Base-by-base conservation (phyloP, 1,284 basidiomycete species). In the Thelephora terrestris region DNA sequence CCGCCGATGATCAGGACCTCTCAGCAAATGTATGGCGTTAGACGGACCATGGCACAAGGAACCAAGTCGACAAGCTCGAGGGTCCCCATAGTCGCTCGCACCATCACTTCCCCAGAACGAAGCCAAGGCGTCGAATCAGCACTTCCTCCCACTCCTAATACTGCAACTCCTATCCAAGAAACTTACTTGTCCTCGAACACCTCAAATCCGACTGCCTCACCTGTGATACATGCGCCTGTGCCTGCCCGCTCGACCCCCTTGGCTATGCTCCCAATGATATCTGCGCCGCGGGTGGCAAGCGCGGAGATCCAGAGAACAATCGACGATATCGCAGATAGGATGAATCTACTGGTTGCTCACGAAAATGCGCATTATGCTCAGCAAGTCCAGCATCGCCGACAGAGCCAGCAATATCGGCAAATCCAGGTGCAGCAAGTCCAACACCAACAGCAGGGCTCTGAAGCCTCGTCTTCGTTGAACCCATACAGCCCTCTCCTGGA, bases 321-420 rank as follows among this genome's bases (percentile, higher is more conserved):
- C 38, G 71, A 76, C 48, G 70, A 71, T 18, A 64, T 71, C 47
- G 66, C 73, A 3, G 64, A 66, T 46, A 67, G 66, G 46, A 65
- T 71, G 45, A 73, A 74, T 53, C 57, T 69, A 10, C 56, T 67
- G 10, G 66, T 66, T 25, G 51, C 52, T 4, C 58, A 56, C 18
- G 60, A 57, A 57, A 52, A 56, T 24, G 46, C 56, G 9, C 29
- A 47, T 44, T 45, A 49, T 16, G 35, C 48, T n/a, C 49, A 48
- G 18, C 23, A 40, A 16, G 24, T 24, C 12, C 50, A 38, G 32
- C 38, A 24, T 43, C 47, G 44, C 10, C 32, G 42, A 10, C 47
- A 29, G 24, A 27, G 44, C 9, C 23, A 43, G 6, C 47, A 51
- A 18, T 42, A 48, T 9, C 44, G 50, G 5, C 47, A 27, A 14